Percentiles rank a stretch among this genome's conserved stretches.
Evolutionary conservation across 306 rosid genomes (phyloP).

Genomic region (Comarum palustre): DNA sequence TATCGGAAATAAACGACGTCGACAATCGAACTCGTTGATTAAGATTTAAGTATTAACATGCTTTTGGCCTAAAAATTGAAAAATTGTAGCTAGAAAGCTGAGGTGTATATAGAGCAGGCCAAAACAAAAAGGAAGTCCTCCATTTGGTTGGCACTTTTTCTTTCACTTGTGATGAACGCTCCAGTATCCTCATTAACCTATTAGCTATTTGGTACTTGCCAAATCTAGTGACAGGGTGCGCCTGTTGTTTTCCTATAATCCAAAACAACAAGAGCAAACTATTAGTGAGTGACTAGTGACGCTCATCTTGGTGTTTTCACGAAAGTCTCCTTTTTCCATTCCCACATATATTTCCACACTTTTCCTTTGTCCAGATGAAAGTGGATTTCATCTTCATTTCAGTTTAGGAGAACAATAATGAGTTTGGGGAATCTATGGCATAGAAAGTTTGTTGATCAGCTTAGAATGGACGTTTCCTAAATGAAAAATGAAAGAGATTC

Average conservation of each 20-base stretch:
- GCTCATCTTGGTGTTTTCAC: slow-evolving; percentile 6
- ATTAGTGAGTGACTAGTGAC: background rate
- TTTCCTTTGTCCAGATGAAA: background rate
- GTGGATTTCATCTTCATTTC: background rate
- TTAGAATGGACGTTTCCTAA: slow-evolving; percentile 22
- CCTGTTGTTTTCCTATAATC: slow-evolving; percentile 6
- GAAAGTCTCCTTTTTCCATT: background rate
- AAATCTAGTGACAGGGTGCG: slow-evolving; percentile 26
- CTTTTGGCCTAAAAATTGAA: background rate
- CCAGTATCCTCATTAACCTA: slow-evolving; percentile 8
- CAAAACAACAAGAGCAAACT: background rate
- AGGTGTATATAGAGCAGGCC: background rate
- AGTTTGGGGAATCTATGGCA: slow-evolving; percentile 16
- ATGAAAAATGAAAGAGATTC: slow-evolving; percentile 36
- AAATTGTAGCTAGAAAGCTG: background rate
- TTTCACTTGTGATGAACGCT: slow-evolving; percentile 8
- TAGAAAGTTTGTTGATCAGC: too few species aligned
- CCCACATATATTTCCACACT: background rate
- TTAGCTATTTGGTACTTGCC: slow-evolving; percentile 16
- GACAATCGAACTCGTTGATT: background rate
- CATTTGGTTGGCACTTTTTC: slow-evolving; percentile 11
- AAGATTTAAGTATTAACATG: background rate
- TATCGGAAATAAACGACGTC: background rate
- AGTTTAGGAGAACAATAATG: background rate
- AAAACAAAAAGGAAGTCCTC: background rate